Conservation (phyloP, 352 stramenopile genomes). For the Albugo candida region DNA sequence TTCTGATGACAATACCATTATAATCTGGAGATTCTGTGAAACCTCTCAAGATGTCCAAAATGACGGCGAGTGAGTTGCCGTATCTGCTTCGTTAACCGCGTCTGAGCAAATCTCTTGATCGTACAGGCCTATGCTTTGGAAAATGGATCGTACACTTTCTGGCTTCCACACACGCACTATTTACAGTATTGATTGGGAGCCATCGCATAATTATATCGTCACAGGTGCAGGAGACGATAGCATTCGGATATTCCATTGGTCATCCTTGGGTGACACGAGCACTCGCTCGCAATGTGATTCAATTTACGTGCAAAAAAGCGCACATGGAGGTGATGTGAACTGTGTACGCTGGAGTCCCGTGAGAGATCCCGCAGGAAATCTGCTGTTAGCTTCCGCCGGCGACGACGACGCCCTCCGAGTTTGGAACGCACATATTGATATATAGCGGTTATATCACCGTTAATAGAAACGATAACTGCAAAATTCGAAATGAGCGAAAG, state of each 20-base stretch:
- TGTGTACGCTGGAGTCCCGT: constrained; percentile 62
- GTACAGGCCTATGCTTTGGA: constrained; percentile 69
- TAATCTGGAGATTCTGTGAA: constrained; percentile 80
- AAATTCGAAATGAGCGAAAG: too few relatives aligned
- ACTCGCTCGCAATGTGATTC: constrained; percentile 24
- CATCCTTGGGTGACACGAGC: too few relatives aligned
- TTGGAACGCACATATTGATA: too few relatives aligned
- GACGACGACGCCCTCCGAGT: constrained; percentile 47
- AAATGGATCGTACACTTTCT: constrained; percentile 53
- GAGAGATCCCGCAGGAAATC: constrained; percentile 12
- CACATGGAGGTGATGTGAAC: constrained; percentile 58
- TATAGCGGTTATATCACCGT: too few relatives aligned
- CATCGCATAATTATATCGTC: constrained; percentile 67
- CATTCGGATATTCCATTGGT: constrained; percentile 80
- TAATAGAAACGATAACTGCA: too few relatives aligned
- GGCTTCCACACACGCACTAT: constrained; percentile 80
- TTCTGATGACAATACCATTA: constrained; percentile 84
- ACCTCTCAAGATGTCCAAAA: constrained; percentile 26
- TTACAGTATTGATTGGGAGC: constrained; percentile 86
- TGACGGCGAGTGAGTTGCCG: constrained; percentile 24
- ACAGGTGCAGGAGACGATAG: constrained; percentile 82
- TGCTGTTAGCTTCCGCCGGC: constrained; percentile 42
- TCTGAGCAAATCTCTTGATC: too few relatives aligned
- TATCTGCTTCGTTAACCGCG: not conserved
- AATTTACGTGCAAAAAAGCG: constrained; percentile 31